These are phyloP conservation scores for Salvia hispanica DNA, from an alignment of 257 asterid species.

Conservation along the genomic window DNA sequence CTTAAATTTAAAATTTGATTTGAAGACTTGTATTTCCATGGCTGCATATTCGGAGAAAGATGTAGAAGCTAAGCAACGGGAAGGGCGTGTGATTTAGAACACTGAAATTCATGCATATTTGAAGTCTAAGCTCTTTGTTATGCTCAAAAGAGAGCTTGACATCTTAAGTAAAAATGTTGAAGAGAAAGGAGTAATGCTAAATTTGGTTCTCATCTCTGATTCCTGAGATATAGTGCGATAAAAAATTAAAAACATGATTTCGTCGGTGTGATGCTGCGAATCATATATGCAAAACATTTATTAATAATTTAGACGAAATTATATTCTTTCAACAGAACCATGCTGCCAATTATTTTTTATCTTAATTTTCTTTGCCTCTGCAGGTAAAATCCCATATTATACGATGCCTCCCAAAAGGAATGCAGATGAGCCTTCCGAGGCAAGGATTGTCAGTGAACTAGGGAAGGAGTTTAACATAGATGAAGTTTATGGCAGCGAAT, in stretches of 20 bases:
- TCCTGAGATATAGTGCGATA: too few relatives aligned
- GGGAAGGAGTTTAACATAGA: constrained; percentile 79
- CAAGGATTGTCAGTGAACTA: constrained; percentile 68
- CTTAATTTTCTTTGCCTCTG: neutral
- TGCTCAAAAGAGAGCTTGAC: too few relatives aligned
- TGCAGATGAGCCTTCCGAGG: constrained; percentile 67
- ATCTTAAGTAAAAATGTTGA: too few relatives aligned
- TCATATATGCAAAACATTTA: too few relatives aligned
- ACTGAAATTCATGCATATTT: neutral
- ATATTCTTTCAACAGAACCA: too few relatives aligned
- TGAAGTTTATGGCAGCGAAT: constrained; percentile 83
- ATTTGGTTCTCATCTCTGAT: too few relatives aligned
- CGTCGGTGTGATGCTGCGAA: too few relatives aligned
- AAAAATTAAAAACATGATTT: too few relatives aligned
- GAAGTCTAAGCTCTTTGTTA: neutral
- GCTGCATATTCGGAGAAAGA: neutral
- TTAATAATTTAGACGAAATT: too few relatives aligned
- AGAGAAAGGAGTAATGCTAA: too few relatives aligned
- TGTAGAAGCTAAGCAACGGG: neutral
- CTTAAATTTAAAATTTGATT: neutral
- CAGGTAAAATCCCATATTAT: constrained; percentile 98
- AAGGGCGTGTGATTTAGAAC: neutral
- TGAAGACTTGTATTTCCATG: constrained; percentile 6
- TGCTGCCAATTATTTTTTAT: too few relatives aligned
- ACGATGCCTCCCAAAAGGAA: constrained; percentile 85